These are phyloP conservation scores for Phytopythium chamaehyphon DNA, from an alignment of 352 stramenopile genomes.

Conservation along the genomic window DNA sequence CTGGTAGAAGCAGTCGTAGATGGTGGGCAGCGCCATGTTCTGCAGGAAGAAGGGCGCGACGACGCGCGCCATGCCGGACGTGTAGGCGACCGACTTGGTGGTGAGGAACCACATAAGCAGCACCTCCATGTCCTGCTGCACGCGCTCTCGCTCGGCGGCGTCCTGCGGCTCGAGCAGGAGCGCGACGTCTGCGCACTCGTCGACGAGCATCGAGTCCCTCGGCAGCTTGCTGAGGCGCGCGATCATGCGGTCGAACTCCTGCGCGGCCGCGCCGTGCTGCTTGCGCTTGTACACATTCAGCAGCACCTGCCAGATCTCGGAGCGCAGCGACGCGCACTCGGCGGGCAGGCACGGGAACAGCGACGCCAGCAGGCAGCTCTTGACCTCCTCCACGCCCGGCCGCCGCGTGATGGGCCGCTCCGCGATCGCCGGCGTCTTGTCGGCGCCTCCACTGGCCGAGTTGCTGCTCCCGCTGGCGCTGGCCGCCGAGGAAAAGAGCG, in stretches of 20 bases:
- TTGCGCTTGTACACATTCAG: conserved; percentile 80
- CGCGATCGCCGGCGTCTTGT: conserved; percentile 13
- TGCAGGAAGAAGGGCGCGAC: conserved; percentile 73
- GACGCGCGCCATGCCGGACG: conserved; percentile 66
- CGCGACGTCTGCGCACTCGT: conserved; percentile 51
- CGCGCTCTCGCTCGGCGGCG: conserved; percentile 17
- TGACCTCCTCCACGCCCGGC: conserved; percentile 68
- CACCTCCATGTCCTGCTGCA: conserved; percentile 68
- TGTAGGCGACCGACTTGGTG: conserved; percentile 75
- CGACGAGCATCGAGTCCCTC: conserved; percentile 49
- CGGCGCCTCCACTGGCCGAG: too few relatives aligned
- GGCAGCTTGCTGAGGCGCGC: conserved; percentile 57
- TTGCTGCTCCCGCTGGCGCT: conserved; percentile 2
- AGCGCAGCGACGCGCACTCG: conserved; percentile 42
- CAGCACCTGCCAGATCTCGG: conserved; percentile 80
- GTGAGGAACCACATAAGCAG: conserved; percentile 79
- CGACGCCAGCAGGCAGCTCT: conserved; percentile 48
- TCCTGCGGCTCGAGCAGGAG: conserved; percentile 24
- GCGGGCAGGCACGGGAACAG: conserved; percentile 48
- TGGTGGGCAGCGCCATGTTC: conserved; percentile 62
- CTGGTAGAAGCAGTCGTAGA: conserved; percentile 87
- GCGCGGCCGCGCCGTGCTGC: conserved; percentile 58
- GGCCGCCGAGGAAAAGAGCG: conserved; percentile 51
- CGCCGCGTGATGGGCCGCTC: conserved; percentile 58
- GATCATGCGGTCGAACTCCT: conserved; percentile 76